Conservation (phyloP, 805 yeast species). For the Spathaspora passalidarum region DNA sequence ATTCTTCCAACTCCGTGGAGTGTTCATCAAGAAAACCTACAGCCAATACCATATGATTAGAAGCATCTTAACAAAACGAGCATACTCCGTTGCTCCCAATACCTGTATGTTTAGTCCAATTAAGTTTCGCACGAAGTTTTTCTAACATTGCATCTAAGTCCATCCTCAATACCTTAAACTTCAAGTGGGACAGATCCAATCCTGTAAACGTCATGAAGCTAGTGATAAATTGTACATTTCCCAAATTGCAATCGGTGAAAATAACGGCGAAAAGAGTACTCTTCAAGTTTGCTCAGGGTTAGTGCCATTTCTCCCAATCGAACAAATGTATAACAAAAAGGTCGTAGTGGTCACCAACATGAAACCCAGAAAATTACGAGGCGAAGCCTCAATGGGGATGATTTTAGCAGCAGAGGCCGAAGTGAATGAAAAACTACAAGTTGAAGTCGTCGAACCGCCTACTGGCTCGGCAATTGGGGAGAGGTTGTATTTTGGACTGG, state of each 20-base stretch:
- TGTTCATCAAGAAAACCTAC: too few relatives aligned
- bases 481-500: conserved; percentile 32
- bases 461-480: conserved; percentile 34
- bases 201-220: conserved; percentile 48
- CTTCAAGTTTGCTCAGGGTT: conserved; percentile 62
- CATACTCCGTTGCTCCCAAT: background rate
- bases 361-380: conserved; percentile 63
- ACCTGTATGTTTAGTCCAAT: background rate
- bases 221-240: conserved; percentile 63
- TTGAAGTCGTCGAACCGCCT: conserved; percentile 51
- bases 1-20: too few relatives aligned
- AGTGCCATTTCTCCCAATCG: conserved; percentile 40
- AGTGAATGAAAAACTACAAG: conserved; percentile 19
- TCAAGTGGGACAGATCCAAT: conserved; percentile 47
- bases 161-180: conserved; percentile 6
- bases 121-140: background rate
- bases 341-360: conserved; percentile 58
- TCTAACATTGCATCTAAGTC: background rate
- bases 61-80: background rate
- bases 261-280: conserved; percentile 8
- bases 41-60: background rate
- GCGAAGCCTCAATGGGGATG: conserved; percentile 63
- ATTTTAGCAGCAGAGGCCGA: conserved; percentile 51
- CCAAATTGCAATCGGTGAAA: conserved; percentile 32
- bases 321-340: conserved; percentile 31